These are phyloP conservation scores for Eruca vesicaria DNA, from an alignment of 441 rosid species.

Conservation along the genomic window DNA sequence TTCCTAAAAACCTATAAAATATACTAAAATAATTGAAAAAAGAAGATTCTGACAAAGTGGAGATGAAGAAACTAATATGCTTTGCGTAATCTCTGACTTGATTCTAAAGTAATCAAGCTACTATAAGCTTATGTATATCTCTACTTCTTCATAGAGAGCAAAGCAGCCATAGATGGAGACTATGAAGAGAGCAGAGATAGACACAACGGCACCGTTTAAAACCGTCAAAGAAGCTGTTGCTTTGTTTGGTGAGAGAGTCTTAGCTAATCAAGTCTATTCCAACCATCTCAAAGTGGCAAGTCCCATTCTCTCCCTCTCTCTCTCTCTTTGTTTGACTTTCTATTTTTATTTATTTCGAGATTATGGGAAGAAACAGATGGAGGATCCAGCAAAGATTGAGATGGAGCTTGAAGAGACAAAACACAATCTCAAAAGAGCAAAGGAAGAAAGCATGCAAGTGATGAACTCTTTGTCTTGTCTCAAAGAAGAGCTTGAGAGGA, in stretches of 20 bases:
- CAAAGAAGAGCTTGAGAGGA: conserved; percentile 70
- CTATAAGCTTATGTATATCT: conserved; percentile 21
- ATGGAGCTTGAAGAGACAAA: conserved; percentile 63
- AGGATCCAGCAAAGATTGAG: conserved; percentile 33
- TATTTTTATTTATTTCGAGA: not conserved
- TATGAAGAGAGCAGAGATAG: conserved; percentile 71
- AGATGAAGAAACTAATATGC: conserved; percentile 72
- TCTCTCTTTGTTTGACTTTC: not conserved
- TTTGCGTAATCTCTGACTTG: conserved; percentile 24
- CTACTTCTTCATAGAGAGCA: not conserved
- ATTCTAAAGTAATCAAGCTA: conserved; percentile 4
- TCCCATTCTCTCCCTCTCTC: not conserved
- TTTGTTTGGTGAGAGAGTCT: conserved; percentile 76
- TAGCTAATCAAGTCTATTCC: conserved; percentile 62
- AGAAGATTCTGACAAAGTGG: conserved; percentile 78
- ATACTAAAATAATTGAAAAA: not conserved
- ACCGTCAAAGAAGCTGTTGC: conserved; percentile 85
- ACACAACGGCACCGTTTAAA: conserved; percentile 72
- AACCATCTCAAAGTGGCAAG: conserved; percentile 57
- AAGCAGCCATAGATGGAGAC: conserved; percentile 25
- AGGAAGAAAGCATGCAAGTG: conserved; percentile 56
- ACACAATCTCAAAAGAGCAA: conserved; percentile 50
- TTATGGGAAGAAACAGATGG: conserved; percentile 33
- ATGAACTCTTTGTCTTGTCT: conserved; percentile 60
- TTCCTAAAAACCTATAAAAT: not conserved